Conservation (phyloP, 257 asterid genomes). For the Parsonsia alboflavescens region DNA sequence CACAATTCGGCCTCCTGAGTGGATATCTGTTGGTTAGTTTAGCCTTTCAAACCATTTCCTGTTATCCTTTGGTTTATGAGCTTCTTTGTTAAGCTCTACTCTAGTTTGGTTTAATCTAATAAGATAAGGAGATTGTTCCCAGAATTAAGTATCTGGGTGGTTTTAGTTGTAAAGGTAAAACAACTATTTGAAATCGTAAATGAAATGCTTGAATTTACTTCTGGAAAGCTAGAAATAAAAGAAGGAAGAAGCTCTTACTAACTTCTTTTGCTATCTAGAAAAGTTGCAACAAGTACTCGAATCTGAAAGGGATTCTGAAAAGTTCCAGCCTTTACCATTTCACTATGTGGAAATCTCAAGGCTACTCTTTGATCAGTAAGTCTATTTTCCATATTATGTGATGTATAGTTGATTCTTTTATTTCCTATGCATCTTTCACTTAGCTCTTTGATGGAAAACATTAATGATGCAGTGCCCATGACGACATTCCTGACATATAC, state of each 20-base stretch:
- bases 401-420: not conserved
- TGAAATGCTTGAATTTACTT: not conserved
- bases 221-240: not conserved
- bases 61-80: not conserved
- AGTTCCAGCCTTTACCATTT: slow-evolving; percentile 86
- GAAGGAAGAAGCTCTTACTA: slow-evolving; percentile 8
- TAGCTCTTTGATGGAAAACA: slow-evolving; percentile 18
- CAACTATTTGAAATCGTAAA: not conserved
- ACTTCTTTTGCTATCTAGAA: slow-evolving; percentile 38
- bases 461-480: slow-evolving; percentile 62
- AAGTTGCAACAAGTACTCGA: slow-evolving; percentile 74
- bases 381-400: slow-evolving; percentile 6
- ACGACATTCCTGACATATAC: slow-evolving; percentile 76
- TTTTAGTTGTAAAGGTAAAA: not conserved
- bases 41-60: too few relatives aligned
- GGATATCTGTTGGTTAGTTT: slow-evolving; percentile 84
- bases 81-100: not conserved
- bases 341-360: slow-evolving; percentile 93
- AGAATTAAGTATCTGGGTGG: not conserved
- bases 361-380: slow-evolving; percentile 92
- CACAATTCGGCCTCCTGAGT: slow-evolving; percentile 73
- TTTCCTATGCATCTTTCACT: slow-evolving; percentile 4
- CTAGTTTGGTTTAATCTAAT: not conserved
- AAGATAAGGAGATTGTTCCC: not conserved
- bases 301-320: slow-evolving; percentile 83